Evolutionary conservation across 768 basidiomycete genomes (phyloP).

Genomic region (Hydnomerulius pinastri): DNA sequence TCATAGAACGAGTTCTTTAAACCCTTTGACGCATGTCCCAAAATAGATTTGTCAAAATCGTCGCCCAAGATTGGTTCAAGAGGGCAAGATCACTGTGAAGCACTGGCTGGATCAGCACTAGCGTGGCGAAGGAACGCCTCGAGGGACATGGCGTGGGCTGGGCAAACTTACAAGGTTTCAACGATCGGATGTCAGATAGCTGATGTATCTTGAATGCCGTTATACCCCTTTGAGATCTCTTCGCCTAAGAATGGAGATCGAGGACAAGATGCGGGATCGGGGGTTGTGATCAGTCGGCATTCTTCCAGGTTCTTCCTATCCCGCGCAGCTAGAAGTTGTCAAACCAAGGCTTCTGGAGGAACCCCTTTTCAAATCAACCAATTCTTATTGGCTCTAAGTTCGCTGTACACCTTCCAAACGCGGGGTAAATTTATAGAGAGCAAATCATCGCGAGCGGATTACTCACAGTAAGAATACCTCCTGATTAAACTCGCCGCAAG

Average conservation of each 20-base stretch:
- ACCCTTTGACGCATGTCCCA: neutral
- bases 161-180: neutral
- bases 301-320: neutral
- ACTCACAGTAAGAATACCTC: constrained; percentile 9
- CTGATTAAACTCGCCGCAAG: neutral
- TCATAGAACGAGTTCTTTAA: neutral
- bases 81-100: neutral
- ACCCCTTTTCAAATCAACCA: constrained; percentile 1
- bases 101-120: neutral
- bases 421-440: neutral
- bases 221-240: neutral
- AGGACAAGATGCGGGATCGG: neutral
- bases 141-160: neutral
- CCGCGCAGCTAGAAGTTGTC: neutral
- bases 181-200: too few relatives aligned
- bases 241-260: neutral
- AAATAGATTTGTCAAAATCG: neutral
- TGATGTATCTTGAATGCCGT: too few relatives aligned
- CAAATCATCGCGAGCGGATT: constrained; percentile 10
- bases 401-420: neutral
- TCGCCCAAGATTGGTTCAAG: neutral
- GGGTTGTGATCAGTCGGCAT: neutral
- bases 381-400: constrained; percentile 4
- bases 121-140: neutral
- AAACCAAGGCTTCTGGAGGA: neutral